Evolutionary conservation across 2,329 filamentous ascomycete genomes (phyloP), one percentile per base, ranked within the genome.

Genomic region (Fusarium sp.): DNA sequence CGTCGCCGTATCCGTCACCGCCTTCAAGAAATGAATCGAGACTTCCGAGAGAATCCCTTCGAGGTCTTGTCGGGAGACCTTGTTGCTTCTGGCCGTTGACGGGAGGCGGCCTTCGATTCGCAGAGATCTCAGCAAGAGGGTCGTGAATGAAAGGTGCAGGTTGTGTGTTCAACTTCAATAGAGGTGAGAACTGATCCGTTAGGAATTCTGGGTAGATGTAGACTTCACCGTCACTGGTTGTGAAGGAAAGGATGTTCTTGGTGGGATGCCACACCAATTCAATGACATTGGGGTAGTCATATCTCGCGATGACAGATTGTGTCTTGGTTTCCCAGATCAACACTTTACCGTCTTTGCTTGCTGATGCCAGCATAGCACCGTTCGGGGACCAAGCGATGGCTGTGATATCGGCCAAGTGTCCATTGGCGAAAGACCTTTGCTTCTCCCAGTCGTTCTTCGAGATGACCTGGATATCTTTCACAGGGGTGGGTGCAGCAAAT

Each of bases 351-450:
- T 91, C 89, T 69, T 87, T 88, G 65, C 83, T 88, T 17, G 90
- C 88, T 19, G 88, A 88, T 11, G 89, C 93, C 21, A 99, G 83
- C 73, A 99, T 83, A 2, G 94, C 92, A 38, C 96, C 96, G 75
- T 99, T 99, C 3, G 94, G 93, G 15, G 95, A 97, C 96, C 96
- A 99, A 34, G 92, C 89, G 34, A 96, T 80, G 4, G 94, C 91
- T 0, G 93, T 97, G 59, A 99, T 90, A 69, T 96, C 92, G 19
- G 90, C 90, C 40, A 89, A 88, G 75, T 98, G 96, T 0, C 91
- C 93, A 28, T 89, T 89, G 15, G 88, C 82, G 76, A 99, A 99
- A 0, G 83, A 80, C 62, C 91, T 87, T 77, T 98, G 94, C 69
- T 91, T 90, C 75, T 94, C 92, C 92, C 95, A 97, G 76, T 97